phyloP scores from a whole-genome alignment of 352 stramenopile genomes.

The Pythium brachiatum region DNA sequence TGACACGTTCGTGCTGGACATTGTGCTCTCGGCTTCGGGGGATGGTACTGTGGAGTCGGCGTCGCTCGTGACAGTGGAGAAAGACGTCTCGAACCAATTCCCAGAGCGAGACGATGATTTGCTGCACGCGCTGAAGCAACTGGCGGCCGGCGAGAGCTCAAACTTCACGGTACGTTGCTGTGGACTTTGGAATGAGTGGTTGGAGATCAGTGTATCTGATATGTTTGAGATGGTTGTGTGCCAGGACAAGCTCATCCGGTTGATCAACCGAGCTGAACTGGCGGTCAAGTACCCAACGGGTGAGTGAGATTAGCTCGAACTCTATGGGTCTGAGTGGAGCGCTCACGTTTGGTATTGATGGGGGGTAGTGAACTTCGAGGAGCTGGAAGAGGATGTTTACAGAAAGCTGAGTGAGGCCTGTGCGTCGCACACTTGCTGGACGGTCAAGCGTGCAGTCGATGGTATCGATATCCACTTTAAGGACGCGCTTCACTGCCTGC shows the following conservation, averaged over 20 bases:
- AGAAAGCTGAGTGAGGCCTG: conserved; percentile 61
- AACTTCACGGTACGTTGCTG: conserved; percentile 60
- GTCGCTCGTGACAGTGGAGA: conserved; percentile 81
- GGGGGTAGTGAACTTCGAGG: conserved; percentile 75
- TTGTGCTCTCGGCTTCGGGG: conserved; percentile 43
- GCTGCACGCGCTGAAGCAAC: conserved; percentile 56
- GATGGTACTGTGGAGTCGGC: conserved; percentile 69
- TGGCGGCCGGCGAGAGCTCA: conserved; percentile 68
- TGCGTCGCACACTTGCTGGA: conserved; percentile 73
- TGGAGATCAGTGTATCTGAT: no score
- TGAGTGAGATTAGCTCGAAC: conserved; percentile 30
- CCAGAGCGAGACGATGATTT: conserved; percentile 81
- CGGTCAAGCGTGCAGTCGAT: conserved; percentile 63
- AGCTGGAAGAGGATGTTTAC: conserved; percentile 80
- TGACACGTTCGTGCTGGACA: conserved; percentile 88
- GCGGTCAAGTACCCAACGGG: conserved; percentile 70
- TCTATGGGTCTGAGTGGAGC: no score
- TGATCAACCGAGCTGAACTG: conserved; percentile 84
- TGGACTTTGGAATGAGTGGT: not conserved
- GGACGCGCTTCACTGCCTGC: conserved; percentile 65
- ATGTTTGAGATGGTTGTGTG: no score
- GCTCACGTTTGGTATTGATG: no score
- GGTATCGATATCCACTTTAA: conserved; percentile 79
- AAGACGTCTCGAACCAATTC: conserved; percentile 85
- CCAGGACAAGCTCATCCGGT: conserved; percentile 76